These are phyloP conservation scores for Begonia loranthoides DNA, from an alignment of 306 rosid species.

Conservation along the genomic window DNA sequence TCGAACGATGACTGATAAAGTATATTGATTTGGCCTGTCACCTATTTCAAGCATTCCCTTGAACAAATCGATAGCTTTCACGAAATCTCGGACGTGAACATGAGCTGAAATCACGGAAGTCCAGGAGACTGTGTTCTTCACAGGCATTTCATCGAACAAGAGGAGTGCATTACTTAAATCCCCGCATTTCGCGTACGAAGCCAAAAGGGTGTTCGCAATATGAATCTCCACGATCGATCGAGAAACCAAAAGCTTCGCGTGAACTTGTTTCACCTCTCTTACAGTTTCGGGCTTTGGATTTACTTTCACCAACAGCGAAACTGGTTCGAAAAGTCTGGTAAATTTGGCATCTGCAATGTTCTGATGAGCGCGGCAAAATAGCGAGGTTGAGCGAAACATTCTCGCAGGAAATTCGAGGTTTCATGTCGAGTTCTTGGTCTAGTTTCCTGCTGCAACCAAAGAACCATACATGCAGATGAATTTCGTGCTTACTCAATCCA, in stretches of 20 bases:
- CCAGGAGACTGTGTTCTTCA: constrained; percentile 37
- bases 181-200: constrained; percentile 13
- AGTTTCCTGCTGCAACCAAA: too few species aligned
- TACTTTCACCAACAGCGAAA: constrained; percentile 20
- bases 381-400: too few species aligned
- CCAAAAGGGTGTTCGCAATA: constrained; percentile 30
- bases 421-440: too few species aligned
- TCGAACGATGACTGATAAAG: constrained; percentile 23
- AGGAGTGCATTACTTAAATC: constrained; percentile 24
- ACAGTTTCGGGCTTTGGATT: constrained; percentile 16
- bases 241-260: constrained; percentile 27
- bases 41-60: constrained; percentile 22
- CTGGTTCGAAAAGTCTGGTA: not conserved
- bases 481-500: too few species aligned
- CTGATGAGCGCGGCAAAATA: too few species aligned
- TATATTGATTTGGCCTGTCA: constrained; percentile 40
- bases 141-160: constrained; percentile 33
- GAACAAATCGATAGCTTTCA: constrained; percentile 24
- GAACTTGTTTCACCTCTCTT: constrained; percentile 32
- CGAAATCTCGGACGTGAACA: constrained; percentile 21
- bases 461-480: too few species aligned
- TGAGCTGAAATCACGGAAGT: constrained; percentile 35
- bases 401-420: too few species aligned
- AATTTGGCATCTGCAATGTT: too few species aligned
- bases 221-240: constrained; percentile 27